phyloP scores from a whole-genome alignment of 2,329 filamentous ascomycete species.

The Keithomyces neogunnii region DNA sequence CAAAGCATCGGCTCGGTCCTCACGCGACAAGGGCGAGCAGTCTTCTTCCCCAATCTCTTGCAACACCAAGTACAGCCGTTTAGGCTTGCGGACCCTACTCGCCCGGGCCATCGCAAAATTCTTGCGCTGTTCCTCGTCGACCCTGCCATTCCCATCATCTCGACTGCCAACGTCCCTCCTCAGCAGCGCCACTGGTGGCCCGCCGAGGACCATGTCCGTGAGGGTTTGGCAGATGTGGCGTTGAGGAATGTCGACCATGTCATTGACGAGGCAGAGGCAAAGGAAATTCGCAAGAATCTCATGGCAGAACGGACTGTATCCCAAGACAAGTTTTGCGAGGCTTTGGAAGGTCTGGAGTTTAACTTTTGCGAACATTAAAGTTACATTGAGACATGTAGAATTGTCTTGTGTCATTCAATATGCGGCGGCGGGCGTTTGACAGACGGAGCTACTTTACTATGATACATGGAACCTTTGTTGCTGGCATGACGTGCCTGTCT shows the following conservation, averaged over 20 bases:
- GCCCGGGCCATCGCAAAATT: conserved; percentile 51
- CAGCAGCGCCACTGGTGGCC: conserved; percentile 31
- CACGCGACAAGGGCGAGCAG: conserved; percentile 36
- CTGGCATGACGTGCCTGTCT: no score
- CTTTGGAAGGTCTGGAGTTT: background rate
- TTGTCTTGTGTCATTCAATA: no score
- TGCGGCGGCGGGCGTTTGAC: no score
- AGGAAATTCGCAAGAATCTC: background rate
- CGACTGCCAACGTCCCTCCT: conserved; percentile 35
- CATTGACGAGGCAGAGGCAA: background rate
- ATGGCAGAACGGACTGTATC: background rate
- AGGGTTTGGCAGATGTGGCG: background rate
- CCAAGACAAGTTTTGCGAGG: background rate
- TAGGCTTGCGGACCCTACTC: conserved; percentile 38
- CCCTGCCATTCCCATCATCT: conserved; percentile 36
- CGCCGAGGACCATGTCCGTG: background rate
- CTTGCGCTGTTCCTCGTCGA: conserved; percentile 54
- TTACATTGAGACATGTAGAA: no score
- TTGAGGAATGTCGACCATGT: background rate
- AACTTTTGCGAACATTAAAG: background rate
- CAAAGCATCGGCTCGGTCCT: conserved; percentile 37
- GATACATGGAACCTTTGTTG: no score
- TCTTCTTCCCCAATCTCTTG: conserved; percentile 47
- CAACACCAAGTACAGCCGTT: conserved; percentile 48
- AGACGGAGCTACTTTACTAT: no score